These are phyloP conservation scores for Aaosphaeria pasadenensis DNA, from an alignment of 2,329 filamentous ascomycete species.

Conservation along the genomic window DNA sequence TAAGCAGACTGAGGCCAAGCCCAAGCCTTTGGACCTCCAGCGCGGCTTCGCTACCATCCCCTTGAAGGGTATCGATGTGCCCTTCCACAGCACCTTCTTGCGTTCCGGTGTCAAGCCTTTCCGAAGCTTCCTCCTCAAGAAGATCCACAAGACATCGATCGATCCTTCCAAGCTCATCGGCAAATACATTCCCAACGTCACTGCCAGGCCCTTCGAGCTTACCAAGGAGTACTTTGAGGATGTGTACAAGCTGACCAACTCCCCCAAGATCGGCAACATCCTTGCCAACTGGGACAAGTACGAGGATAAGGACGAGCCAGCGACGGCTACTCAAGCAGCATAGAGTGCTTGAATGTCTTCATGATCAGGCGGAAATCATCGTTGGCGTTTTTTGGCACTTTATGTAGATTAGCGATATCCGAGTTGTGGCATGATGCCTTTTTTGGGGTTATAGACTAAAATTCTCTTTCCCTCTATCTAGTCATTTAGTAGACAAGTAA, in stretches of 20 bases:
- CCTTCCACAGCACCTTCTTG: slow-evolving; percentile 98
- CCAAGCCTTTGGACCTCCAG: slow-evolving; percentile 81
- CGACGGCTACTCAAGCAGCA: slow-evolving; percentile 6
- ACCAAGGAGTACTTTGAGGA: slow-evolving; percentile 99
- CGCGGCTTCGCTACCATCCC: slow-evolving; percentile 97
- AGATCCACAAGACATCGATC: slow-evolving; percentile 99
- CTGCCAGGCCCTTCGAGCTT: slow-evolving; percentile 88
- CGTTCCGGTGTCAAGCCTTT: slow-evolving; percentile 98
- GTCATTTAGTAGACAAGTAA: no score
- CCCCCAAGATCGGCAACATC: slow-evolving; percentile 70
- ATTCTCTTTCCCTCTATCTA: no score
- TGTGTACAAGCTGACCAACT: slow-evolving; percentile 90
- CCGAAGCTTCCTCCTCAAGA: slow-evolving; percentile 97
- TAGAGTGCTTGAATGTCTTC: background rate
- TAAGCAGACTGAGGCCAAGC: slow-evolving; percentile 84
- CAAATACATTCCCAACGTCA: slow-evolving; percentile 99
- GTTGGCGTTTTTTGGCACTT: no score
- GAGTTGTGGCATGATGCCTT: background rate
- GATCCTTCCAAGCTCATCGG: slow-evolving; percentile 95
- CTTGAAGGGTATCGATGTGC: slow-evolving; percentile 94
- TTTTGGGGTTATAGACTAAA: no score
- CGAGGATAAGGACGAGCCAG: slow-evolving; percentile 39
- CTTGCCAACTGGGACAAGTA: slow-evolving; percentile 70
- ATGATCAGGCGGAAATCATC: no score
- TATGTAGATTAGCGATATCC: slow-evolving; percentile 6